Evolutionary conservation across 2,329 filamentous ascomycete species (phyloP).

Genomic region (Nemania sp.): DNA sequence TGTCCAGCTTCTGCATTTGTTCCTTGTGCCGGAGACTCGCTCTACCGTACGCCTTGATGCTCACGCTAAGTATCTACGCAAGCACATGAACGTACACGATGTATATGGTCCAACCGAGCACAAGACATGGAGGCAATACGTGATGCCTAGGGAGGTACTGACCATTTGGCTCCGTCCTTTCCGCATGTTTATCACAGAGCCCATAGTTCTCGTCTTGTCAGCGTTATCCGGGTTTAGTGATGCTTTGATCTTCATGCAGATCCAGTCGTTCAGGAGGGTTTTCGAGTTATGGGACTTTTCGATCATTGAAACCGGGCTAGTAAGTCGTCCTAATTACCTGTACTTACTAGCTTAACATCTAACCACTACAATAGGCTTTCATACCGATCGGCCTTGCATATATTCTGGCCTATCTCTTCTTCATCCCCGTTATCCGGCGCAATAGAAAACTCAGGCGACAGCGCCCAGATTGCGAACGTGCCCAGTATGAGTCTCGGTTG

Average conservation of each 20-base stretch:
- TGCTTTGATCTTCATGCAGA: constrained; percentile 68
- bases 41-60: constrained; percentile 59
- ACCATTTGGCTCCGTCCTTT: constrained; percentile 64
- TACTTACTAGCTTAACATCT: background rate
- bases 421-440: constrained; percentile 52
- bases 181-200: constrained; percentile 63
- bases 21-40: constrained; percentile 62
- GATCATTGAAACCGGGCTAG: constrained; percentile 37
- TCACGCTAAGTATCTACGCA: constrained; percentile 59
- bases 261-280: constrained; percentile 63
- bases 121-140: constrained; percentile 39
- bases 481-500: constrained; percentile 64
- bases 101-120: constrained; percentile 54
- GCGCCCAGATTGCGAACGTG: constrained; percentile 52
- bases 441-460: constrained; percentile 46
- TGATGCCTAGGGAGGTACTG: constrained; percentile 47
- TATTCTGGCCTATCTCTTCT: constrained; percentile 59
- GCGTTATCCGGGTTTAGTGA: constrained; percentile 65
- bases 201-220: constrained; percentile 63
- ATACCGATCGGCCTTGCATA: constrained; percentile 56
- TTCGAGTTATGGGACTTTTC: constrained; percentile 63
- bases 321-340: constrained; percentile 19
- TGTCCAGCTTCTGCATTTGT: constrained; percentile 56
- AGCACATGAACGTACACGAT: constrained; percentile 47
- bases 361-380: constrained; percentile 41